Percentiles rank a stretch among this genome's conserved stretches.
Conservation (phyloP, 108 stramenopile species). For the Discostella stelligeroides region DNA sequence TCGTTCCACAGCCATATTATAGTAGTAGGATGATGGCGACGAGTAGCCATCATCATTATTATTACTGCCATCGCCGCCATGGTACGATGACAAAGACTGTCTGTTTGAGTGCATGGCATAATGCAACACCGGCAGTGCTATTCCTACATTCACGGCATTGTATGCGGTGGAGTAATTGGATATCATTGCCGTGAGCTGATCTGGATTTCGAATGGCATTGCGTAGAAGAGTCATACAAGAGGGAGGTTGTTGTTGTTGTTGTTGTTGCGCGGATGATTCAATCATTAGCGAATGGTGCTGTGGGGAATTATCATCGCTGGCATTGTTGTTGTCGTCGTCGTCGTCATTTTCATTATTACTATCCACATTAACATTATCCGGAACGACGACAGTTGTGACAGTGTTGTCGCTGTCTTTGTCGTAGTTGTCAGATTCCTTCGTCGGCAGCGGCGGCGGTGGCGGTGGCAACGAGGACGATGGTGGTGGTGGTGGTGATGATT, state of each 20-base stretch:
- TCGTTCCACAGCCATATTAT: not conserved
- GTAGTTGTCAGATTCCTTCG: too few relatives aligned
- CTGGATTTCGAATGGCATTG: conserved; percentile 28
- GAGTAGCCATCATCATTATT: conserved; percentile 21
- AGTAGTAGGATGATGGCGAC: conserved; percentile 13
- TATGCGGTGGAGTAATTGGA: conserved; percentile 90
- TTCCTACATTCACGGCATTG: conserved; percentile 85
- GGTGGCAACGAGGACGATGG: too few relatives aligned
- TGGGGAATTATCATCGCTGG: not conserved
- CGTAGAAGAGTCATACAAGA: conserved; percentile 17
- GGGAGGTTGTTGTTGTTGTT: not conserved
- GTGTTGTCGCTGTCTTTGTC: not conserved
- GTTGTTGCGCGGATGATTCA: too few relatives aligned
- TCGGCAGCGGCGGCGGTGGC: too few relatives aligned
- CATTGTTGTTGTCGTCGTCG: not conserved
- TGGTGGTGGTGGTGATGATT: too few relatives aligned
- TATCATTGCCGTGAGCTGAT: conserved; percentile 77
- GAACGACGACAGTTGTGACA: too few relatives aligned
- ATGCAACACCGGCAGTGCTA: conserved; percentile 76
- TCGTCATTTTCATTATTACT: too few relatives aligned
- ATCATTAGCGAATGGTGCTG: not conserved
- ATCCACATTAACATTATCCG: too few relatives aligned
- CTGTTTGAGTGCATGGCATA: conserved; percentile 12
- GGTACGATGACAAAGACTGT: not conserved
- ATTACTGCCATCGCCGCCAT: not conserved